Base-by-base conservation (phyloP, 306 rosid genomes). In the Prunus mira region DNA sequence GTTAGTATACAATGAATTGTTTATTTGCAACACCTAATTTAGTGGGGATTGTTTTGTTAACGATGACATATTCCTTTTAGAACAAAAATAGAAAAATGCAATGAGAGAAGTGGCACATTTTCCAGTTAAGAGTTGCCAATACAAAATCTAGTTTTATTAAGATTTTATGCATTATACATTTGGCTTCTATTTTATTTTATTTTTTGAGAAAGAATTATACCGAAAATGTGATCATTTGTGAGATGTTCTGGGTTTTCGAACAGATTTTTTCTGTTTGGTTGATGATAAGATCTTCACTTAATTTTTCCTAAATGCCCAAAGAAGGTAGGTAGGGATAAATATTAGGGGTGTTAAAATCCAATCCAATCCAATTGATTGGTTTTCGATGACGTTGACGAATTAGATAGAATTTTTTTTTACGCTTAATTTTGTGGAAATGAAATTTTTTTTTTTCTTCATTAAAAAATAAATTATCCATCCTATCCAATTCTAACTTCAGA, bases 1-100 rank as follows among this genome's bases (percentile, higher is more conserved):
- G 70, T 66, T 72, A 76, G 69, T 22, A 22, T 76, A 74, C 51
- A 28, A 72, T 18, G 69, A 77, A 77, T 70, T 76, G 77, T 76
- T 60, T 81, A 77, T 83, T 89, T 78, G 73, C 76, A 10, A 69
- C 69, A 67, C 76, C 62, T 63, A 55, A 24, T 72, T 63, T 80
- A 78, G 69, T 9, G 67, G 72, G 75, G 78, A 63, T 22, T 62
- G 41, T 79, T 71, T 20, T 47, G 24, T 70, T 61, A n/a, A 51
- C 57, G 50, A 52, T 0, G 4, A 46, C 54, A 6, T 58, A 7
- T 12, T 50, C 24, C 38, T 14, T 51, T 75, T 32, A 75, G 71
- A 15, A 22, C 30, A 47, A 45, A 20, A 47, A 19, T 17, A 12
- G 19, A 32, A 74, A n/a, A 32, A 58, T 38, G 66, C 60, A 82